Evolutionary conservation across 2,329 filamentous ascomycete species (phyloP).

Genomic region (Juglanconis sp.): DNA sequence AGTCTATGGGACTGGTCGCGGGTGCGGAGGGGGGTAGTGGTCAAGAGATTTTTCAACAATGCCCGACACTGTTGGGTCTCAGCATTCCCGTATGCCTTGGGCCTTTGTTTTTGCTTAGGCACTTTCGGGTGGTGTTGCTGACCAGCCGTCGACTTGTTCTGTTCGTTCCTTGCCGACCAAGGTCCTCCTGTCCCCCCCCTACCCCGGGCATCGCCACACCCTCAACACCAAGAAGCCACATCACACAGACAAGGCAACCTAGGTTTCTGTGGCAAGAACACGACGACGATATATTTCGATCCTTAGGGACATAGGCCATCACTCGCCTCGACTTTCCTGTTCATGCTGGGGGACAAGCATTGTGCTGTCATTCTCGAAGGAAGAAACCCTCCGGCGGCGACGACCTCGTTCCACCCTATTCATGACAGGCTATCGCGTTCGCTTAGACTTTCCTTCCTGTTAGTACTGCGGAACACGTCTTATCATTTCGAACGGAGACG

Average conservation of each 20-base stretch:
- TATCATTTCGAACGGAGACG: background rate
- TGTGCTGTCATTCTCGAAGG: background rate
- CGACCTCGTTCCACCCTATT: background rate
- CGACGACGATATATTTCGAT: background rate
- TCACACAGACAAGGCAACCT: background rate
- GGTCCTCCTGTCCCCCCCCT: background rate
- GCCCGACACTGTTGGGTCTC: background rate
- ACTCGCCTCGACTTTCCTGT: slow-evolving; percentile 10
- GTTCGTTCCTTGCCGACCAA: background rate
- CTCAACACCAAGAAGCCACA: slow-evolving; percentile 1
- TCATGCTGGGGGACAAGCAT: slow-evolving; percentile 3
- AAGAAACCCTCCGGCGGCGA: background rate
- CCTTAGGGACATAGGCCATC: background rate
- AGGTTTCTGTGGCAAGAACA: slow-evolving; percentile 10
- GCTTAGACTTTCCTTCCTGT: background rate
- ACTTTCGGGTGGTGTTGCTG: no score
- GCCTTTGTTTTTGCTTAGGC: background rate
- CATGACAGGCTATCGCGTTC: background rate
- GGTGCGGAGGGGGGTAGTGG: slow-evolving; percentile 25
- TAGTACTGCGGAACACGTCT: slow-evolving; percentile 6
- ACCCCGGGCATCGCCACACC: slow-evolving; percentile 3
- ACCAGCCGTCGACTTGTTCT: background rate
- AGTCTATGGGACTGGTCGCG: slow-evolving; percentile 8
- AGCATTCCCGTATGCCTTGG: background rate
- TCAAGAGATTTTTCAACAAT: slow-evolving; percentile 18